phyloP scores from a whole-genome alignment of 2,329 filamentous ascomycete genomes.

The Dryadomyces quercivorus region DNA sequence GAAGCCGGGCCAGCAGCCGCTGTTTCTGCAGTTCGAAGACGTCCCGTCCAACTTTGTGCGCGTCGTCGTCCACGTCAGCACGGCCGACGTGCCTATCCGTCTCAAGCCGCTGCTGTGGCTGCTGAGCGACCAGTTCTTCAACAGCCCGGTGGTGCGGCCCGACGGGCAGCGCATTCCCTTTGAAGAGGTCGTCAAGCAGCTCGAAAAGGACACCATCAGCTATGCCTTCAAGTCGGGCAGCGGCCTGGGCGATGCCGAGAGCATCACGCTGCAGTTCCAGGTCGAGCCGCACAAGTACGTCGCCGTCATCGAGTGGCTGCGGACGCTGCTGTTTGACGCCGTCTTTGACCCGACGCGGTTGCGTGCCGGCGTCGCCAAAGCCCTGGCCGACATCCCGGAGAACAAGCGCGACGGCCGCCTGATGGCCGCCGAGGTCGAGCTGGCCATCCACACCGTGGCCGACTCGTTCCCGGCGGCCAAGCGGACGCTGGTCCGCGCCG shows the following conservation, averaged over 20 bases:
- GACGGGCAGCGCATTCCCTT: conserved; percentile 71
- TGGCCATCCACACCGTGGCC: conserved; percentile 68
- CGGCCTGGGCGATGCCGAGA: conserved; percentile 65
- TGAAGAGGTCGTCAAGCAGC: conserved; percentile 79
- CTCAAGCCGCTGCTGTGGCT: conserved; percentile 74
- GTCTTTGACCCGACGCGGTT: conserved; percentile 66
- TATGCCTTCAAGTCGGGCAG: conserved; percentile 62
- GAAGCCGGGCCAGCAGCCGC: conserved; percentile 30
- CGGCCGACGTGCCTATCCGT: conserved; percentile 62
- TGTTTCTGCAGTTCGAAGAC: conserved; percentile 96
- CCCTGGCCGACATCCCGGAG: conserved; percentile 84
- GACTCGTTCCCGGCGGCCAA: conserved; percentile 67
- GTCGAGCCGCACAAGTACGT: conserved; percentile 82
- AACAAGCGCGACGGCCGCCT: conserved; percentile 72
- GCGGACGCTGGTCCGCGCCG: conserved; percentile 71
- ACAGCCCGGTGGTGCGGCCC: conserved; percentile 62
- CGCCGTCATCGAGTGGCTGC: conserved; percentile 71
- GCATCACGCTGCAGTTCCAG: conserved; percentile 70
- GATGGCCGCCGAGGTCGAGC: conserved; percentile 54
- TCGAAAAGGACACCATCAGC: conserved; percentile 83
- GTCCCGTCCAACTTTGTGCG: conserved; percentile 89
- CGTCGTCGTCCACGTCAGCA: conserved; percentile 69
- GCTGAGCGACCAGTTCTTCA: conserved; percentile 90
- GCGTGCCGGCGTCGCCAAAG: conserved; percentile 58
- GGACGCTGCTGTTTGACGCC: conserved; percentile 75